Evolutionary conservation across 1,284 basidiomycete species (phyloP).

Genomic region (Fomitopsis palustris): DNA sequence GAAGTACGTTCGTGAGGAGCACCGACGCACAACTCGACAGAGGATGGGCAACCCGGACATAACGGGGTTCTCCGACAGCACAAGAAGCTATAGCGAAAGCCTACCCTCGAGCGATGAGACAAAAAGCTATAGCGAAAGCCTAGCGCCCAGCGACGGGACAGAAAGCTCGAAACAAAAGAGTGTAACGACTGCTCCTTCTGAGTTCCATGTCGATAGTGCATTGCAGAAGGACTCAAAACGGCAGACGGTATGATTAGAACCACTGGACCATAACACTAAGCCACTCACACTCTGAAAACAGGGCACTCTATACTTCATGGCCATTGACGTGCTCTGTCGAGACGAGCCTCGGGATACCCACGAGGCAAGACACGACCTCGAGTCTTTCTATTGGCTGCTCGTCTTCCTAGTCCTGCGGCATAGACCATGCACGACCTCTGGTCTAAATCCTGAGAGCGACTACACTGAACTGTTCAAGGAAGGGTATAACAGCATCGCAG

Average conservation of each 20-base stretch:
- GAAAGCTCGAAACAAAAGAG: too few species aligned
- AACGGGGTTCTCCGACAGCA: not conserved
- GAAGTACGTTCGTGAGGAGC: not conserved
- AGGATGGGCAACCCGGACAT: not conserved
- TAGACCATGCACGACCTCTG: not conserved
- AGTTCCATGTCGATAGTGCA: too few species aligned
- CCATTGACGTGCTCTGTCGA: not conserved
- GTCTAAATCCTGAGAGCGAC: not conserved
- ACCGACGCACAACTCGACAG: not conserved
- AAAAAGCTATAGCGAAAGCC: too few species aligned
- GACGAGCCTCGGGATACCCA: not conserved
- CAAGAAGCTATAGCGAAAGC: not conserved
- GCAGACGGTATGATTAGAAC: not conserved
- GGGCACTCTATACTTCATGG: conserved; percentile 13
- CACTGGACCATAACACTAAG: not conserved
- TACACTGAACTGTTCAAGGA: not conserved
- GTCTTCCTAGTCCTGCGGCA: conserved; percentile 11
- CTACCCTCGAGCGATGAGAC: too few species aligned
- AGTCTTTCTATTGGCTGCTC: conserved; percentile 13
- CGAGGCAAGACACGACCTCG: conserved; percentile 7
- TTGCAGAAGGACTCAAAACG: not conserved
- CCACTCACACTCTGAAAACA: not conserved
- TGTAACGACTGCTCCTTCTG: too few species aligned
- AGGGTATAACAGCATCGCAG: not conserved
- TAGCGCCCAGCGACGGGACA: too few species aligned